phyloP scores from a whole-genome alignment of 1,139 yeast species.

The Geotrichum klebahnii region DNA sequence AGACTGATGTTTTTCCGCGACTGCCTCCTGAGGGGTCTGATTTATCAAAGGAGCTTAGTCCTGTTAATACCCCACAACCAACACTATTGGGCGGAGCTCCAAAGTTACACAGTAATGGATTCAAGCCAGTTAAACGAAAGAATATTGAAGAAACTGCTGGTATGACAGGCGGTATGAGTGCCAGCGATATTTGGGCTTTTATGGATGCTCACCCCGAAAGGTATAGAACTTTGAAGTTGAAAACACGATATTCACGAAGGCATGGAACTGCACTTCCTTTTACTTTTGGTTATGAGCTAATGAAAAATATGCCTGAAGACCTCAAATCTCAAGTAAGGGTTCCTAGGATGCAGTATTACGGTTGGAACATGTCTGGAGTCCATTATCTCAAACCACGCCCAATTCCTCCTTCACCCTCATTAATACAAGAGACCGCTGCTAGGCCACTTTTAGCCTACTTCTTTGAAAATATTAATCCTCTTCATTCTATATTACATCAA shows the following conservation, averaged over 20 bases:
- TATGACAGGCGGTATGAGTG: background rate
- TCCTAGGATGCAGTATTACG: slow-evolving; percentile 59
- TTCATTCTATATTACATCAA: slow-evolving; percentile 54
- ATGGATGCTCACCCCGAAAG: slow-evolving; percentile 2
- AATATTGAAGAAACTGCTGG: background rate
- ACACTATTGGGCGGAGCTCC: background rate
- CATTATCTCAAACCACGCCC: slow-evolving; percentile 47
- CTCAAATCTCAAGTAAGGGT: slow-evolving; percentile 43
- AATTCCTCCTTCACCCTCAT: slow-evolving; percentile 35
- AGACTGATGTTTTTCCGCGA: no score
- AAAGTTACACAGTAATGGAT: background rate
- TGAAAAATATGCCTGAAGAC: slow-evolving; percentile 28
- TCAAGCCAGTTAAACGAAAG: background rate
- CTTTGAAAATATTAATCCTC: slow-evolving; percentile 51
- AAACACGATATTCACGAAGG: slow-evolving; percentile 20
- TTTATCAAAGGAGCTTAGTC: no score
- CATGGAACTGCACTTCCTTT: slow-evolving; percentile 17
- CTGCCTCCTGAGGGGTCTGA: no score
- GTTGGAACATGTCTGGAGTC: slow-evolving; percentile 65
- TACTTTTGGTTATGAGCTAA: slow-evolving; percentile 18
- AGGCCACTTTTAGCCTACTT: slow-evolving; percentile 43
- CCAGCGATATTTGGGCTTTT: background rate
- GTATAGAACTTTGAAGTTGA: background rate
- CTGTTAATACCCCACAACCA: background rate
- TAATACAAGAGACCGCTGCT: slow-evolving; percentile 19